Evolutionary conservation across 305 asterid species (phyloP).

Genomic region (Solanum chacoense): DNA sequence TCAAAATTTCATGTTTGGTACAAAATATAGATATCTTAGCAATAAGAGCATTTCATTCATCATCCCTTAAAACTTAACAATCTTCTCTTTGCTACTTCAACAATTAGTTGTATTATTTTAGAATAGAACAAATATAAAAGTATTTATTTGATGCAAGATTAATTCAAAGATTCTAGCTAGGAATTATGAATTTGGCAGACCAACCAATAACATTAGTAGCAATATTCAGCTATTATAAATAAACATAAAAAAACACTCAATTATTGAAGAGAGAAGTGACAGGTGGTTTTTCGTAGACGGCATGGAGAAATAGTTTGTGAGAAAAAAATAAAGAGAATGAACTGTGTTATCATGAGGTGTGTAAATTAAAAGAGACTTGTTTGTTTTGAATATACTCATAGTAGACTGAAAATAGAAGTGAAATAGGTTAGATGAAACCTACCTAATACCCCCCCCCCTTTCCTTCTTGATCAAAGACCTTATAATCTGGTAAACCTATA

Average conservation of each 20-base stretch:
- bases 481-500: background rate
- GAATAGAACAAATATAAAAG: too few relatives aligned
- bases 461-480: background rate
- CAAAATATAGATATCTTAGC: background rate
- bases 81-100: background rate
- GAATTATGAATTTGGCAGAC: background rate
- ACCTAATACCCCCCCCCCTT: background rate
- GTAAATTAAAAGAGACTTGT: background rate
- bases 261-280: background rate
- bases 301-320: background rate
- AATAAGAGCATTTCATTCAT: background rate
- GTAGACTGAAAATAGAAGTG: background rate
- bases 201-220: background rate
- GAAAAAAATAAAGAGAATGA: background rate
- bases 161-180: background rate
- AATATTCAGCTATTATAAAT: background rate
- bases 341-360: background rate
- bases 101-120: background rate
- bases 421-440: background rate
- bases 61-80: background rate
- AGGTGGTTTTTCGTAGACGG: background rate
- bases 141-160: background rate
- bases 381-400: background rate
- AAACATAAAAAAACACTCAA: background rate
- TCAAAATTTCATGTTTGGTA: background rate